These are phyloP conservation scores for Yamadazyma taylorii DNA, from an alignment of 1,139 yeast genomes.

Conservation along the genomic window DNA sequence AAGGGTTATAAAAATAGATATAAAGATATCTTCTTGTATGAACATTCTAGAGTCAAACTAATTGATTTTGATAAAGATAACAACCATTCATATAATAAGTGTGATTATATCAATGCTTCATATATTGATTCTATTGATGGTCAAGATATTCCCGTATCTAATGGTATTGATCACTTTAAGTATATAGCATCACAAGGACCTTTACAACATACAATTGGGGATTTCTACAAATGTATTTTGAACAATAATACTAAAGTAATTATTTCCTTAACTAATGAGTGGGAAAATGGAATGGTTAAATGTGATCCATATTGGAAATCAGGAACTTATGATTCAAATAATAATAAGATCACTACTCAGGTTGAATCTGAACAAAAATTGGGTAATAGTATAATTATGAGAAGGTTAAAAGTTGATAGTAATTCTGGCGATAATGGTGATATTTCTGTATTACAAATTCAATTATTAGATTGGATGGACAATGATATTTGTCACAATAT, in stretches of 20 bases:
- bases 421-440: slow-evolving; percentile 14
- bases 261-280: slow-evolving; percentile 51
- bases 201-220: slow-evolving; percentile 68
- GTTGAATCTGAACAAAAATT: slow-evolving; percentile 21
- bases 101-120: slow-evolving; percentile 28
- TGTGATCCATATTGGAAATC: slow-evolving; percentile 57
- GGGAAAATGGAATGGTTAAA: slow-evolving; percentile 52
- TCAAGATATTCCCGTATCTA: slow-evolving; percentile 16
- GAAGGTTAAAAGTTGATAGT: slow-evolving; percentile 37
- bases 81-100: slow-evolving; percentile 6
- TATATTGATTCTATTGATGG: slow-evolving; percentile 28
- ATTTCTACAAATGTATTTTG: slow-evolving; percentile 74
- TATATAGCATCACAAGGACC: slow-evolving; percentile 92
- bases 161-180: slow-evolving; percentile 20
- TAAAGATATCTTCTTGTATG: slow-evolving; percentile 80
- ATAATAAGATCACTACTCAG: slow-evolving; percentile 30
- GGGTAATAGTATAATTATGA: slow-evolving; percentile 24
- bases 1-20: slow-evolving; percentile 75
- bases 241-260: slow-evolving; percentile 43
- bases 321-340: slow-evolving; percentile 44
- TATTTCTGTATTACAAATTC: slow-evolving; percentile 44
- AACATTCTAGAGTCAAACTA: slow-evolving; percentile 69
- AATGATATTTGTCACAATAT: slow-evolving; percentile 44
- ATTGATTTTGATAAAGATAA: slow-evolving; percentile 19
- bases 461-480: slow-evolving; percentile 55